Percentiles rank a stretch among this genome's conserved stretches.
phyloP scores from a whole-genome alignment of 139 green algal genomes.

The Nannochloris sp. region DNA sequence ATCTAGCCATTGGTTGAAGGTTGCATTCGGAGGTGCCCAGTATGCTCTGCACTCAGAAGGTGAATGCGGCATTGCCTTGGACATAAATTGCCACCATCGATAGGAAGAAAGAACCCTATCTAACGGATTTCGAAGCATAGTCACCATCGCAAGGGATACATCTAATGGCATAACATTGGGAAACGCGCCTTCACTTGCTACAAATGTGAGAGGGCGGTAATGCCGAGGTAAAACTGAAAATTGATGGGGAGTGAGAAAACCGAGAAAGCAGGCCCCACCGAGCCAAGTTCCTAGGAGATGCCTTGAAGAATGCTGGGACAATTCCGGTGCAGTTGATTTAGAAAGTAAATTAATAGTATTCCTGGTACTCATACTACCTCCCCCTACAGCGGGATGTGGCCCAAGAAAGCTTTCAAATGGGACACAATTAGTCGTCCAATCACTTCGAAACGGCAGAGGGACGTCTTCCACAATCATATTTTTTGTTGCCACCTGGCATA shows the following conservation, averaged over 20 bases:
- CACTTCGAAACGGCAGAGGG: not conserved
- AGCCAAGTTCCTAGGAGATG: slow-evolving; percentile 4
- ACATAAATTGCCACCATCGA: slow-evolving; percentile 24
- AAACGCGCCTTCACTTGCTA: slow-evolving; percentile 11
- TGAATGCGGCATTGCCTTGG: not conserved
- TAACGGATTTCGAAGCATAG: slow-evolving; percentile 5
- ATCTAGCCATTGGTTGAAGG: slow-evolving; percentile 12
- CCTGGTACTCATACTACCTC: not conserved
- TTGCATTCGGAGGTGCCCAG: slow-evolving; percentile 9
- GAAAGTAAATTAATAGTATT: not conserved
- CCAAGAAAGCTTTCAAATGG: slow-evolving; percentile 20
- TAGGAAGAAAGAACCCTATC: slow-evolving; percentile 19
- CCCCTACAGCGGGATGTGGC: slow-evolving; percentile 10
- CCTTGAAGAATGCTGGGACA: not conserved
- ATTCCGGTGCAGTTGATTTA: not conserved
- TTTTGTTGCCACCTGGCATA: slow-evolving; percentile 6
- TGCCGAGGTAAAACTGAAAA: slow-evolving; percentile 4
- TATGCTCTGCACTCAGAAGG: slow-evolving; percentile 21
- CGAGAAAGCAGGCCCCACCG: slow-evolving; percentile 20
- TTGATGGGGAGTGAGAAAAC: slow-evolving; percentile 8
- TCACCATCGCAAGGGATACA: not conserved
- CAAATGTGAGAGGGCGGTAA: slow-evolving; percentile 13
- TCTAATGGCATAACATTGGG: slow-evolving; percentile 11
- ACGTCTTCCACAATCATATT: slow-evolving; percentile 12
- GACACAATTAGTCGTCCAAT: slow-evolving; percentile 25